A percentile compares a stretch with the other conserved stretches of the same genome.
Conservation (phyloP, 495 filamentous ascomycete genomes). For the Podospora pseudoanserina region DNA sequence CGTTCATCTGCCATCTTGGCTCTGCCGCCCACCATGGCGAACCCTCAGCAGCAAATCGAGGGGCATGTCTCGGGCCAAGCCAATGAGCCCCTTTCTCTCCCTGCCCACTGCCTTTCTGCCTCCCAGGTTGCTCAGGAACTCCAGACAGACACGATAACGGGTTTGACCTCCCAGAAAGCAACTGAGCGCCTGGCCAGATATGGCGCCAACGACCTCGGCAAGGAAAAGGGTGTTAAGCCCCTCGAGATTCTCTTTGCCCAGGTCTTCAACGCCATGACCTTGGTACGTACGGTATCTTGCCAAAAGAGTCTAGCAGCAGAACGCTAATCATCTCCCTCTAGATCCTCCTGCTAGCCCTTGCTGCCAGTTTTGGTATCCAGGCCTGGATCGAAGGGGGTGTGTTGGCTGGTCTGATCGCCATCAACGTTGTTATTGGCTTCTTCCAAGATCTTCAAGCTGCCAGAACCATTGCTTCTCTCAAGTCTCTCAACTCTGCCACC, state of each 20-base stretch:
- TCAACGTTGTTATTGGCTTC: slow-evolving; percentile 16
- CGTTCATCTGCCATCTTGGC: slow-evolving; percentile 1
- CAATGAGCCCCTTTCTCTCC: slow-evolving; percentile 3
- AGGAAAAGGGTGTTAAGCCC: slow-evolving; percentile 4
- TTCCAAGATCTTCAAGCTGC: slow-evolving; percentile 14
- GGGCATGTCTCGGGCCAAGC: slow-evolving; percentile 13
- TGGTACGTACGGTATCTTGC: neutral
- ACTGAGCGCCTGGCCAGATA: slow-evolving; percentile 1
- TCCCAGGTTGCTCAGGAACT: slow-evolving; percentile 5
- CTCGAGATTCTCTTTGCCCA: slow-evolving; percentile 13
- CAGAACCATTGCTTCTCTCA: slow-evolving; percentile 10
- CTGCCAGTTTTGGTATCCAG: slow-evolving; percentile 8
- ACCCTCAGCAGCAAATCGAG: neutral
- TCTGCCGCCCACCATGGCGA: slow-evolving; percentile 3
- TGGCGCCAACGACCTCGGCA: slow-evolving; percentile 10
- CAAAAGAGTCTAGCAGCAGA: too few relatives aligned
- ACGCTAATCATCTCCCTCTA: neutral
- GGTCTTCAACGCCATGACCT: slow-evolving; percentile 11
- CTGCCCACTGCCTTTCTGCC: slow-evolving; percentile 11
- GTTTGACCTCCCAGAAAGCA: slow-evolving; percentile 7
- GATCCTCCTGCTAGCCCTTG: slow-evolving; percentile 12
- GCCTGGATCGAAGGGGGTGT: slow-evolving; percentile 13
- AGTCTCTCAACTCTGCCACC: slow-evolving; percentile 7
- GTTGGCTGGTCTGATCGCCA: slow-evolving; percentile 8
- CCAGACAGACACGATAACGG: neutral